A percentile compares a stretch with the other conserved stretches of the same genome.
These are phyloP conservation scores for Dactylis glomerata DNA, from an alignment of 176 grass and related monocot species.

Conservation along the genomic window DNA sequence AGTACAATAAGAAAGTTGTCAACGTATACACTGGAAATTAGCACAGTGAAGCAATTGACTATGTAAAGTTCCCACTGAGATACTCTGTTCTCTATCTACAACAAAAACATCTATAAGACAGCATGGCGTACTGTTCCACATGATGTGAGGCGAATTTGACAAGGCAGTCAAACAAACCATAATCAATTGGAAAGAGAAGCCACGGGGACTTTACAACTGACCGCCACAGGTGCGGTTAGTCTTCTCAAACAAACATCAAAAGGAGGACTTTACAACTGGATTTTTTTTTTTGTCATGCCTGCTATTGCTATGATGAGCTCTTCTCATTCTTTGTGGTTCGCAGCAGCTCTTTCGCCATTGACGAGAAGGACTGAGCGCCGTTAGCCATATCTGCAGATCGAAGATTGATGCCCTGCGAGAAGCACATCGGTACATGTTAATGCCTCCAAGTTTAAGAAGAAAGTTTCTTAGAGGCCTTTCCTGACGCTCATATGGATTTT, in stretches of 20 bases:
- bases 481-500: constrained; percentile 17
- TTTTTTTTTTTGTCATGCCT: background rate
- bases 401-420: constrained; percentile 61
- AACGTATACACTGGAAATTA: background rate
- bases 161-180: background rate
- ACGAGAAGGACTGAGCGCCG: constrained; percentile 80
- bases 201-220: background rate
- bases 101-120: background rate
- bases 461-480: background rate
- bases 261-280: constrained; percentile 15
- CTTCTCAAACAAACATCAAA: background rate
- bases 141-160: background rate
- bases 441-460: background rate
- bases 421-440: constrained; percentile 19
- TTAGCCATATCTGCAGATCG: constrained; percentile 67
- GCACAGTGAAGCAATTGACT: background rate
- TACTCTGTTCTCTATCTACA: constrained; percentile 28
- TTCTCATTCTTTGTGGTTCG: constrained; percentile 51
- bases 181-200: background rate
- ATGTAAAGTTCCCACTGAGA: background rate
- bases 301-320: constrained; percentile 25
- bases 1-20: background rate
- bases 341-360: constrained; percentile 86
- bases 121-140: background rate
- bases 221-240: background rate